Percentiles rank a stretch among this genome's conserved stretches.
Evolutionary conservation across 2,329 filamentous ascomycete genomes (phyloP).

Genomic region (Epichloe bromicola): DNA sequence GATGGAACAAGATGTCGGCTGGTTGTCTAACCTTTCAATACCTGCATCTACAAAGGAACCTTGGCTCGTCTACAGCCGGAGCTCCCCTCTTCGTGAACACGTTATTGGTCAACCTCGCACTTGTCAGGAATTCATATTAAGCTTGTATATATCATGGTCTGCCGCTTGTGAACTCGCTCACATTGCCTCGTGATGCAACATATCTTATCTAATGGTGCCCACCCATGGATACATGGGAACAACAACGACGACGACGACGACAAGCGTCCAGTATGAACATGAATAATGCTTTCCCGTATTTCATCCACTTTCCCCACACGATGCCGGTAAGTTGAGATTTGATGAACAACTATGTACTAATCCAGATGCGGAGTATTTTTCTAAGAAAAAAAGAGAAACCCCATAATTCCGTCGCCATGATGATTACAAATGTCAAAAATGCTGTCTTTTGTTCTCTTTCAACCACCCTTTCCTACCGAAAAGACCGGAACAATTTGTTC

Average conservation of each 20-base stretch:
- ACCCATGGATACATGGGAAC: neutral
- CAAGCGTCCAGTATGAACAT: neutral
- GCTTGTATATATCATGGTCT: neutral
- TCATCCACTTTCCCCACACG: neutral
- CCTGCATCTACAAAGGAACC: no score
- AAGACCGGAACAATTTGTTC: conserved; percentile 30
- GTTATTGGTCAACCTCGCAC: no score
- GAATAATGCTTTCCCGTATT: neutral
- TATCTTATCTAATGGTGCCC: neutral
- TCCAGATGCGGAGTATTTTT: no score
- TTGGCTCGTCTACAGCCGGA: no score
- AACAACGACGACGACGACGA: neutral
- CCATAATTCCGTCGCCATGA: neutral
- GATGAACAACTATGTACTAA: no score
- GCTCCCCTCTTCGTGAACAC: no score
- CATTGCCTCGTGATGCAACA: neutral
- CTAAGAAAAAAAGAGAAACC: neutral
- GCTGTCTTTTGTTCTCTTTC: neutral
- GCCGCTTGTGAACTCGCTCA: neutral
- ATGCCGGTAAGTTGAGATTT: no score
- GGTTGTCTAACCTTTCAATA: no score
- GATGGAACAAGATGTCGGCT: no score
- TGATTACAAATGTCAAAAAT: neutral
- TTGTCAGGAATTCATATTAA: neutral
- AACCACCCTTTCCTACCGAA: conserved; percentile 19